Percentiles rank a stretch among this genome's conserved stretches.
These are phyloP conservation scores for Cornus suecica DNA, from an alignment of 148 eudicot species.

Conservation along the genomic window DNA sequence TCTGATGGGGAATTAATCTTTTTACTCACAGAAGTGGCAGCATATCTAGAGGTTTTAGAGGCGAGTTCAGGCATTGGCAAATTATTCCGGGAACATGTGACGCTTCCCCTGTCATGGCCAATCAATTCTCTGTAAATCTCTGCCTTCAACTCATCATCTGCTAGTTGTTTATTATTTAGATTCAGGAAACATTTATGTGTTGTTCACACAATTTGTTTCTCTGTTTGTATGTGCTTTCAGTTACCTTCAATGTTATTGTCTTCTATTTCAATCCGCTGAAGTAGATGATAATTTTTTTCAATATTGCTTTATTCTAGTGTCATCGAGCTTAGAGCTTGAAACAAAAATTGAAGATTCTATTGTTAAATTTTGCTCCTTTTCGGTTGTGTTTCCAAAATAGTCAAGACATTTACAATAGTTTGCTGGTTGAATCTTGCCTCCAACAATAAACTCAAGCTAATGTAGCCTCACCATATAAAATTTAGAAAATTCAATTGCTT, in stretches of 20 bases:
- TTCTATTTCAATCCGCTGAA: not conserved
- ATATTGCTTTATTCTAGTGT: not conserved
- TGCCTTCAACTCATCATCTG: slow-evolving; percentile 21
- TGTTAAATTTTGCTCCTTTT: not conserved
- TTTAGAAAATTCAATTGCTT: too few species aligned
- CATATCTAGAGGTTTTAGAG: slow-evolving; percentile 98
- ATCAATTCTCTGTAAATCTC: slow-evolving; percentile 92
- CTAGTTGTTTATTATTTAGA: slow-evolving; percentile 1
- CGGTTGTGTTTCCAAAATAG: too few species aligned
- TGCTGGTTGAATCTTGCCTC: too few species aligned
- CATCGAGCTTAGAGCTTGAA: not conserved
- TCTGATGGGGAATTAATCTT: slow-evolving; percentile 16
- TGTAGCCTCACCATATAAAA: too few species aligned
- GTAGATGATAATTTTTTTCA: not conserved
- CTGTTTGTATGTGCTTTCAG: not conserved
- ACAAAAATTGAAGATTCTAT: not conserved
- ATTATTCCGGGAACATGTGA: slow-evolving; percentile 92
- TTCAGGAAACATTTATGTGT: not conserved
- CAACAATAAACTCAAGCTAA: too few species aligned
- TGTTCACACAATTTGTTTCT: not conserved
- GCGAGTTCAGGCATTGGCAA: slow-evolving; percentile 95
- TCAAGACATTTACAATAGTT: too few species aligned
- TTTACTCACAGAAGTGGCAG: slow-evolving; percentile 79
- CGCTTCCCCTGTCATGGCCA: slow-evolving; percentile 92
- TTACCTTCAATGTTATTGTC: not conserved